Conservation (phyloP, 768 basidiomycete species). For the Chalciporus piperatus region DNA sequence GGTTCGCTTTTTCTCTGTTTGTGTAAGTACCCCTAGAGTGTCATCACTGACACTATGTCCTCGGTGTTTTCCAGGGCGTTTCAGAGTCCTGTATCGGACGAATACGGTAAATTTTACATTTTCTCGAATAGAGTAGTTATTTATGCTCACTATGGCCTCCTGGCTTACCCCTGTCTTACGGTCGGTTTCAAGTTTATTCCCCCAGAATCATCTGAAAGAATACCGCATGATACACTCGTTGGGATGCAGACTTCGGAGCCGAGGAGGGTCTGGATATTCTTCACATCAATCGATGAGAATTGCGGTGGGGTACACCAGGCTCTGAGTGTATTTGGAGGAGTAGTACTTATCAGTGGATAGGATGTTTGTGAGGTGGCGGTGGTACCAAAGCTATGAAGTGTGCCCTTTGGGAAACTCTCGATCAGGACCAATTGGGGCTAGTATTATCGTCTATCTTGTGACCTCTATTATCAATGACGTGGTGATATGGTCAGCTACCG, state of each 20-base stretch:
- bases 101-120: no score
- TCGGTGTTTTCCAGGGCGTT: constrained; percentile 14
- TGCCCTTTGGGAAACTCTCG: constrained; percentile 11
- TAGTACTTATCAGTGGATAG: background rate
- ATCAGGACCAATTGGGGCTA: constrained; percentile 8
- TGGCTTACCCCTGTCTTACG: no score
- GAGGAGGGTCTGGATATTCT: background rate
- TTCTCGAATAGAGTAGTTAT: no score
- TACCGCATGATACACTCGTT: background rate
- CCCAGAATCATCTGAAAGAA: background rate
- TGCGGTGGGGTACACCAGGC: no score
- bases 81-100: background rate
- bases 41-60: background rate
- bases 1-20: background rate
- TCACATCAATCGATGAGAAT: no score
- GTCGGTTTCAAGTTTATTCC: constrained; percentile 4
- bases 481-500: background rate
- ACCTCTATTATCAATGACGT: background rate
- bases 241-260: constrained; percentile 7
- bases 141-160: no score
- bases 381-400: background rate
- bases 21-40: constrained; percentile 5
- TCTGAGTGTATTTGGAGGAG: background rate
- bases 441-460: constrained; percentile 1
- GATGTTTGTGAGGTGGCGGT: constrained; percentile 1